Evolutionary conservation across 2,329 filamentous ascomycete species (phyloP).

Genomic region (Nigrospora osmanthi): DNA sequence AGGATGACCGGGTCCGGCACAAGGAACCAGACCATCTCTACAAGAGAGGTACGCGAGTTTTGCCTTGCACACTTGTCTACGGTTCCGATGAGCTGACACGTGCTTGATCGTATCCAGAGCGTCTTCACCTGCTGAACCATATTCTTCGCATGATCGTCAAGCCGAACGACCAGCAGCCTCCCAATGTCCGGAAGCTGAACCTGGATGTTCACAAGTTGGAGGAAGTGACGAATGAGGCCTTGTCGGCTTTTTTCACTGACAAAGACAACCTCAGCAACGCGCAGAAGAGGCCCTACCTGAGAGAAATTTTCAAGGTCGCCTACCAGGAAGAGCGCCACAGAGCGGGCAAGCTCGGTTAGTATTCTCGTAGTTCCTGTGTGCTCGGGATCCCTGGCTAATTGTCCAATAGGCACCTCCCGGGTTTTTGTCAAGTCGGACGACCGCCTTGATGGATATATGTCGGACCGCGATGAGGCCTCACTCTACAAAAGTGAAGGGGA

Average conservation of each 20-base stretch:
- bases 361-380: not conserved
- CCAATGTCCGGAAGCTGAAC: conserved; percentile 42
- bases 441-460: conserved; percentile 38
- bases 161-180: conserved; percentile 40
- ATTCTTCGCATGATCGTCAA: conserved; percentile 51
- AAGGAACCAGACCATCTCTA: conserved; percentile 68
- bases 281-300: conserved; percentile 46
- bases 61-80: not conserved
- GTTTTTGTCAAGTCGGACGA: conserved; percentile 46
- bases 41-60: conserved; percentile 47
- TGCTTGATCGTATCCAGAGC: conserved; percentile 31
- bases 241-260: conserved; percentile 51
- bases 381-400: not conserved
- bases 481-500: conserved; percentile 33
- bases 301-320: conserved; percentile 56
- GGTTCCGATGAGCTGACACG: not conserved
- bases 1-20: conserved; percentile 52
- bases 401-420: conserved; percentile 23
- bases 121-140: conserved; percentile 50
- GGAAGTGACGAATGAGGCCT: conserved; percentile 48
- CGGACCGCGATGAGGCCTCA: conserved; percentile 37
- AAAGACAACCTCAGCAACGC: conserved; percentile 43
- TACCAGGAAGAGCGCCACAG: conserved; percentile 46
- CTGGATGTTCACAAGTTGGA: conserved; percentile 50
- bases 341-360: conserved; percentile 49